Conservation (phyloP, 2,329 filamentous ascomycete genomes). For the Penicillium sp. region DNA sequence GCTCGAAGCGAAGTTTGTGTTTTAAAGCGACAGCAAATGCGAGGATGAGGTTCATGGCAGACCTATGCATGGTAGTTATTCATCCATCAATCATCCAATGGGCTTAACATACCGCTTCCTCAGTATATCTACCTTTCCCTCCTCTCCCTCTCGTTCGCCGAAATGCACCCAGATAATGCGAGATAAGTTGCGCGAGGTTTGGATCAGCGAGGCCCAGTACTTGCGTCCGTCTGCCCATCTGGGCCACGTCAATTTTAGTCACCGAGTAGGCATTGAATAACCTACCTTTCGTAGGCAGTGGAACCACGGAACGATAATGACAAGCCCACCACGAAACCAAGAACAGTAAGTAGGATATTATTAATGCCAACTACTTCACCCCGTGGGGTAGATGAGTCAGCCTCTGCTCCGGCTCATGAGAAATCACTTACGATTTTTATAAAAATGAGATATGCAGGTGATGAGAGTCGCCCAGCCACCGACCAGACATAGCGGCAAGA, state of each 20-base stretch:
- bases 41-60: slow-evolving; percentile 74
- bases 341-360: slow-evolving; percentile 71
- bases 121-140: slow-evolving; percentile 67
- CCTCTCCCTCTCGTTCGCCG: slow-evolving; percentile 58
- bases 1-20: slow-evolving; percentile 81
- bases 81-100: background rate
- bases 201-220: slow-evolving; percentile 60
- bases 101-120: slow-evolving; percentile 57
- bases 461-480: slow-evolving; percentile 67
- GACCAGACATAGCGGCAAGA: slow-evolving; percentile 66
- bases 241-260: background rate
- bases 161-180: slow-evolving; percentile 83
- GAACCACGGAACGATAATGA: slow-evolving; percentile 76
- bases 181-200: slow-evolving; percentile 58
- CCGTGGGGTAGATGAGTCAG: slow-evolving; percentile 1
- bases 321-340: slow-evolving; percentile 79
- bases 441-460: slow-evolving; percentile 55
- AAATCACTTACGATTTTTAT: slow-evolving; percentile 39
- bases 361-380: slow-evolving; percentile 55
- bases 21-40: slow-evolving; percentile 78
- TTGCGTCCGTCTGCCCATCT: slow-evolving; percentile 64
- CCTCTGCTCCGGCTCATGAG: background rate
- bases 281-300: slow-evolving; percentile 71
- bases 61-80: slow-evolving; percentile 31
- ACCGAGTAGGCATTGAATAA: background rate